Evolutionary conservation across 2,329 filamentous ascomycete species (phyloP), one percentile per base, ranked within the genome.

Genomic region (Alternaria incomplexa): DNA sequence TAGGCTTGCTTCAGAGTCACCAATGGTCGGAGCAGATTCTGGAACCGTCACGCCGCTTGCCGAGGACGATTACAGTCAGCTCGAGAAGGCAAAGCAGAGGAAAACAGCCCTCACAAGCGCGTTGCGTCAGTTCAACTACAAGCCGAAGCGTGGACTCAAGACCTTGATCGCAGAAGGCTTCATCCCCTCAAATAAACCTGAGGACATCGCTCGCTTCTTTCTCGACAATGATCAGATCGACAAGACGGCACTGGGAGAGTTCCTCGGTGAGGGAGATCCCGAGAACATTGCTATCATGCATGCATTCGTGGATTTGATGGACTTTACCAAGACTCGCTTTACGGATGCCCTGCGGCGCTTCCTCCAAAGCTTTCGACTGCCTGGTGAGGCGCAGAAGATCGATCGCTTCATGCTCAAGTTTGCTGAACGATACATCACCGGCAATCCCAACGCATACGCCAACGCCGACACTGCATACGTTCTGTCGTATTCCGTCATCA

Each of bases 351-450:
- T 99, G 25, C 89, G 96, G 40, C 90, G 93, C 62, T 99, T 99
- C 74, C 83, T 99, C 12, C 96, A 99, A 79, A 92, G 93, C 26
- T 99, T 99, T 84, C 91, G 96, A 66, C 84, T 99, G 13, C 96
- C 96, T 0, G 96, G 96, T 64, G 96, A 99, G 81, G 94, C 94
- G 0, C 96, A 99, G 78, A 99, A 99, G 83, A 99, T 99, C 70
- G 96, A 99, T 88, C 92, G 96, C 51, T 97, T 98, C 81, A 98
- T 99, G 96, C 84, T 99, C 69, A 99, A 99, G 79, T 99, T 98
- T 81, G 96, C 96, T 10, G 95, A 98, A 80, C 90, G 95, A 63
- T 99, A 99, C 78, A 92, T 97, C 55, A 91, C 90, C 63, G 94
- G 94, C 28, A 99, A 99, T 71, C 96, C 96, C 0, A 97, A 97